A percentile compares a stretch with the other conserved stretches of the same genome.
Conservation (phyloP, 768 basidiomycete species). For the Leccinum variicolor region DNA sequence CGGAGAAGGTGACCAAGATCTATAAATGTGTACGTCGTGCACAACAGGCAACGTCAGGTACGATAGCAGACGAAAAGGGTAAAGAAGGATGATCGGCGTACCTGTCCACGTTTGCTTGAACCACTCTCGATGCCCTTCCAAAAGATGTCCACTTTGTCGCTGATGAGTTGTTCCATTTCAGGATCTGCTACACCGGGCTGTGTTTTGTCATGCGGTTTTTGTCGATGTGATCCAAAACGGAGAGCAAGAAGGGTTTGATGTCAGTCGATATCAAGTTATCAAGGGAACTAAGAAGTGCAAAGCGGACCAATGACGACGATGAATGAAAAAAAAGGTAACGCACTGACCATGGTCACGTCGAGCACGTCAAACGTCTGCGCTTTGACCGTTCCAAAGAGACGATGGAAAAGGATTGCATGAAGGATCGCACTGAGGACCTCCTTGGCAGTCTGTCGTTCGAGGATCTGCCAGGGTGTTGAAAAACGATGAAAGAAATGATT, state of each 20-base stretch:
- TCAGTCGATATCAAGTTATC: neutral
- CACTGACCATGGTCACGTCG: constrained; percentile 77
- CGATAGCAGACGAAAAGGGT: neutral
- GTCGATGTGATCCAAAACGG: neutral
- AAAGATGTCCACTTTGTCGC: constrained; percentile 73
- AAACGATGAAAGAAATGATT: no score
- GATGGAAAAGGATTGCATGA: constrained; percentile 82
- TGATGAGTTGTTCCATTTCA: constrained; percentile 66
- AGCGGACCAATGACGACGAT: neutral
- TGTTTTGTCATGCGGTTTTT: neutral
- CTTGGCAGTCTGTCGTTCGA: constrained; percentile 69
- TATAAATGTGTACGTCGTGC: neutral
- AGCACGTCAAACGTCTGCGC: constrained; percentile 75
- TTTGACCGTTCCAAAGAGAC: constrained; percentile 76
- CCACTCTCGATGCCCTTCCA: constrained; percentile 73
- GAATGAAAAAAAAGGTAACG: neutral
- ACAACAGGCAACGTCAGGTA: neutral
- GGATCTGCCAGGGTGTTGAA: constrained; percentile 41
- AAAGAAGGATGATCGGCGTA: constrained; percentile 20
- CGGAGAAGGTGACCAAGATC: constrained; percentile 75
- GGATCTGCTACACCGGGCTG: constrained; percentile 78
- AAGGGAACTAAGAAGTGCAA: neutral
- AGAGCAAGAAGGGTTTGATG: neutral
- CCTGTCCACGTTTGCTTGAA: constrained; percentile 66
- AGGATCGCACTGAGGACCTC: constrained; percentile 74